Base-by-base conservation (phyloP, 176 grass and related monocot species). In the Themeda triandra region DNA sequence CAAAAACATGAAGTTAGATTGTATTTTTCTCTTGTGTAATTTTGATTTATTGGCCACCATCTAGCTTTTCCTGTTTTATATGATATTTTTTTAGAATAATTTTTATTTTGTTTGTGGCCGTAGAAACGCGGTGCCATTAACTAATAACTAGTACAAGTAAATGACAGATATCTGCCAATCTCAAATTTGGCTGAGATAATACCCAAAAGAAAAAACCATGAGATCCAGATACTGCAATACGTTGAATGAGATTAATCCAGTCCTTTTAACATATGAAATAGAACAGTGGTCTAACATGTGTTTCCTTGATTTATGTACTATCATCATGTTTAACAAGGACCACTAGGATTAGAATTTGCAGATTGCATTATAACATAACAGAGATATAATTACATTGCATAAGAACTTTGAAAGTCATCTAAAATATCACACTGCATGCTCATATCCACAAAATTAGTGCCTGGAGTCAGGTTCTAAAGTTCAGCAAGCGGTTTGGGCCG, bases 301-400 rank as follows among this genome's bases (percentile, higher is more conserved):
- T 13, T 71, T 10, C 73, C 40, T 64, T 32, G 24, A 79, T 28
- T 71, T 12, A 27, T 73, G 25, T 42, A 80, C 14, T 46, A 75
- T 67, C 23, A 73, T 71, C 63, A 37, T 80, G 77, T 70, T 75
- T 80, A 75, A 76, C 17, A 63, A 70, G 39, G 59, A 42, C 60
- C 13, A 70, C 10, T 48, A 19, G 39, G 64, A 89, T 69, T 63
- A 76, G 33, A 12, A 70, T 18, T 44, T 18, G 23, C 62, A 81
- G 14, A 49, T 58, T 69, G 19, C 70, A 81, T 71, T 62, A 46
- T 75, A 68, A 11, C 17, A 63, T 70, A 69, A 81, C n/a, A 75
- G 6, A 28, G 17, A 25, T n/a, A 85, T 6, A 10, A 31, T 32
- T 42, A 45, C 15, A 60, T 39, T 33, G 10, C 10, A 14, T 77